A percentile compares a stretch with the other conserved stretches of the same genome.
Conservation (phyloP, 805 yeast species). For the Candida rishiriensis region DNA sequence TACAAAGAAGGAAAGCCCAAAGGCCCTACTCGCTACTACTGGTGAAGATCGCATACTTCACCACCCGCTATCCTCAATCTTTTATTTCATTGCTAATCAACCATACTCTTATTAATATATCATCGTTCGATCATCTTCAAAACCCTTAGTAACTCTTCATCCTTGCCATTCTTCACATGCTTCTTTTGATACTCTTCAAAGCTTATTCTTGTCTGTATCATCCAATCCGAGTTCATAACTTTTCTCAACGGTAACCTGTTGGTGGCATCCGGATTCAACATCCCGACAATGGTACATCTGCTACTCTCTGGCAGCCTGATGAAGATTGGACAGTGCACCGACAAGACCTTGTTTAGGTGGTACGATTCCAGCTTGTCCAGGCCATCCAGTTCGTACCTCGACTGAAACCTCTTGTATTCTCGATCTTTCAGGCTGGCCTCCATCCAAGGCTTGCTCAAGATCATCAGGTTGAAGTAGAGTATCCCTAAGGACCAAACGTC, state of each 20-base stretch:
- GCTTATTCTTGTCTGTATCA: slow-evolving; percentile 23
- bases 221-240: slow-evolving; percentile 27
- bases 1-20: too few relatives aligned
- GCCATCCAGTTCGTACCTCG: slow-evolving; percentile 8
- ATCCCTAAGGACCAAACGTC: slow-evolving; percentile 54
- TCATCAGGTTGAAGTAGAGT: slow-evolving; percentile 40
- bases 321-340: slow-evolving; percentile 1
- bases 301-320: slow-evolving; percentile 12
- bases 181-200: slow-evolving; percentile 15
- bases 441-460: slow-evolving; percentile 47
- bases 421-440: slow-evolving; percentile 31
- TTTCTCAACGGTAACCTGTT: slow-evolving; percentile 19
- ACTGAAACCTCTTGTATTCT: slow-evolving; percentile 16
- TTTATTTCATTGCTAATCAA: not conserved
- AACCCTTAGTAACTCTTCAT: slow-evolving; percentile 24
- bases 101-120: too few relatives aligned
- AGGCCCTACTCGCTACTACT: not conserved
- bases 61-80: too few relatives aligned
- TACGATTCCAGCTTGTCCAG: slow-evolving; percentile 16
- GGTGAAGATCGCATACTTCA: too few relatives aligned
- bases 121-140: slow-evolving; percentile 1
- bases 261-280: slow-evolving; percentile 28
- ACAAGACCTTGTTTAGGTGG: slow-evolving; percentile 10
- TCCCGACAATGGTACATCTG: slow-evolving; percentile 16
- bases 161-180: slow-evolving; percentile 8